Percentiles rank a stretch among this genome's conserved stretches.
Evolutionary conservation across 2,329 filamentous ascomycete genomes (phyloP).

Genomic region (Tolypocladium ovalisporum): DNA sequence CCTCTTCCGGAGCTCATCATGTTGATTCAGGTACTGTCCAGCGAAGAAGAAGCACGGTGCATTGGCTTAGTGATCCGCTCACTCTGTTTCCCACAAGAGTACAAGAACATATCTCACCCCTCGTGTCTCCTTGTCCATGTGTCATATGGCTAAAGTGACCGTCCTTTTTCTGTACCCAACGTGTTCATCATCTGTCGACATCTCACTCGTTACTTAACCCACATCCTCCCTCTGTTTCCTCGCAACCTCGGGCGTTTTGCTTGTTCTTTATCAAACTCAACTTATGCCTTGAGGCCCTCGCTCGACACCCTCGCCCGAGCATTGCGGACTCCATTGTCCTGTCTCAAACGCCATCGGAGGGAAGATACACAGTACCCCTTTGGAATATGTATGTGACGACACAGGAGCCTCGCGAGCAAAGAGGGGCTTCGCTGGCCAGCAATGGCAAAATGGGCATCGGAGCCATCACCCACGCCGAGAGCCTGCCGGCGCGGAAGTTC

Average conservation of each 20-base stretch:
- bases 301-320: neutral
- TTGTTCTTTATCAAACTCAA: neutral
- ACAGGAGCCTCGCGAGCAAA: slow-evolving; percentile 5
- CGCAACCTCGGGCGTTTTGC: neutral
- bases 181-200: slow-evolving; percentile 11
- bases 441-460: slow-evolving; percentile 10
- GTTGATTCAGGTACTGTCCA: slow-evolving; percentile 18
- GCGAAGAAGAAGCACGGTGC: slow-evolving; percentile 17
- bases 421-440: slow-evolving; percentile 5
- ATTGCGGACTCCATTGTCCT: neutral
- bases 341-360: slow-evolving; percentile 6
- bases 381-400: slow-evolving; percentile 6
- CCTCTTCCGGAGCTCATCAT: slow-evolving; percentile 15
- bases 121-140: slow-evolving; percentile 9
- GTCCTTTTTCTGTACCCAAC: slow-evolving; percentile 9
- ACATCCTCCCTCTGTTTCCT: slow-evolving; percentile 10
- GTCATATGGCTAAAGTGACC: slow-evolving; percentile 8
- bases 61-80: slow-evolving; percentile 12
- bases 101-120: slow-evolving; percentile 20
- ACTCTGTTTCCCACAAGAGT: slow-evolving; percentile 12
- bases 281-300: neutral
- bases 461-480: slow-evolving; percentile 9
- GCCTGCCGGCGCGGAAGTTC: slow-evolving; percentile 7
- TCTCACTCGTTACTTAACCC: slow-evolving; percentile 14
- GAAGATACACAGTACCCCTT: neutral